Evolutionary conservation across 176 grass and related monocot genomes (phyloP), one percentile per base, ranked within the genome.

Genomic region (Eleusine indica): DNA sequence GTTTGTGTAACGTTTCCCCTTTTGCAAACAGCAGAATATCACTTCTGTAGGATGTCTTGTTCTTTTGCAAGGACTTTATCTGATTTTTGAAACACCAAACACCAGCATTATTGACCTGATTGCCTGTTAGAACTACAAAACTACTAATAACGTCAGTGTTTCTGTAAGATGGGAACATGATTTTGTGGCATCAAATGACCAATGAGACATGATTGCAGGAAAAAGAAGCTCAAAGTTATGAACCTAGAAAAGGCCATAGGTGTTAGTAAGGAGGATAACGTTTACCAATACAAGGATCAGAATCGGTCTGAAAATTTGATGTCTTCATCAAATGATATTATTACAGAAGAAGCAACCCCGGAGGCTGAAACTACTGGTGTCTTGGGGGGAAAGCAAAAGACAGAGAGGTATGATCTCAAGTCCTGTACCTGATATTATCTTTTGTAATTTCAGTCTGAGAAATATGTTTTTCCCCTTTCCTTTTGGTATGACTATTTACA

Each of bases 201-300:
- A 53, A 17, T 53, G 14, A 4, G 51, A 53, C 51, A 53, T 53
- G 83, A 68, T 82, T 78, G 51, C 74, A 90, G 88, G 68, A 82
- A 44, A 29, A 86, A 89, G 79, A 73, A 73, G 81, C 30, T 58
- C 47, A 90, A 82, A 56, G 60, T 49, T 39, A 16, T 2, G 72
- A 60, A 68, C 41, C 53, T 25, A 75, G 78, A 25, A 69, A 78
- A 86, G 58, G 38, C 68, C 1, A 32, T 66, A 25, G 44, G 30
- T 80, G 37, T 44, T 38, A 76, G 57, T 54, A 82, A 78, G 44
- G 75, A 71, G 19, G 75, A 80, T 47, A 43, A 12, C 11, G 5
- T 68, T 28, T 32, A 83, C 49, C 81, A 74, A 74, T 30, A 69
- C 48, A 30, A 0, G 38, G 69, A 67, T 61, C 5, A 6, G 5